Conservation (phyloP, 164 flowering plant genomes). For the Malania oleifera region DNA sequence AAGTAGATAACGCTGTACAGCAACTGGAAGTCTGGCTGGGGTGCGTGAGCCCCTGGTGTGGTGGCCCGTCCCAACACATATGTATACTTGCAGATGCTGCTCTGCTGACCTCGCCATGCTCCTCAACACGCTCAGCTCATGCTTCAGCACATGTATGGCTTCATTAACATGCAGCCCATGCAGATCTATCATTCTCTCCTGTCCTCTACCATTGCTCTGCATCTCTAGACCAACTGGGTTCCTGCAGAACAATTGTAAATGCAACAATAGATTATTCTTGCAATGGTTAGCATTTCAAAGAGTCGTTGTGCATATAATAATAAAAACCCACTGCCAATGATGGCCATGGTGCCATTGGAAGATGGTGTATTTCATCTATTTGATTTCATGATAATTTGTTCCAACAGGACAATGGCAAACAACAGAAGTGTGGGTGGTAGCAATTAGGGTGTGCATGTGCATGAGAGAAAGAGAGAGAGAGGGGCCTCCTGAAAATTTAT, state of each 20-base stretch:
- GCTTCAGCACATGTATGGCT: slow-evolving; percentile 81
- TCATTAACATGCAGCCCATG: slow-evolving; percentile 91
- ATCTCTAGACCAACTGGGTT: slow-evolving; percentile 49
- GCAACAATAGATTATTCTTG: neutral
- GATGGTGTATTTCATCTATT: no score
- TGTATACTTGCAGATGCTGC: slow-evolving; percentile 73
- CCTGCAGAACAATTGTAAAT: slow-evolving; percentile 30
- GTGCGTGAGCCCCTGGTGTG: slow-evolving; percentile 91
- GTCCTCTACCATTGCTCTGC: slow-evolving; percentile 58
- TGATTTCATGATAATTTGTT: no score
- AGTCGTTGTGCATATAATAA: no score
- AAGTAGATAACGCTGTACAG: slow-evolving; percentile 78
- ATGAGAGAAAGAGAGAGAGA: neutral
- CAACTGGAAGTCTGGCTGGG: slow-evolving; percentile 83
- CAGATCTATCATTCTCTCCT: slow-evolving; percentile 82
- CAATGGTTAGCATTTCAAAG: no score
- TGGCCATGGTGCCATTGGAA: no score
- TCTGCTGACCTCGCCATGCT: slow-evolving; percentile 65
- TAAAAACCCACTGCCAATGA: no score
- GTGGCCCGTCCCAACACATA: slow-evolving; percentile 95
- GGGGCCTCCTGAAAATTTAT: neutral
- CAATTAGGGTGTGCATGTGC: neutral
- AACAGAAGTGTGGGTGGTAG: no score
- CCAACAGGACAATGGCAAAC: no score
- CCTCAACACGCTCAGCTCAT: slow-evolving; percentile 61